A percentile compares a stretch with the other conserved stretches of the same genome.
phyloP scores from a whole-genome alignment of 2,329 filamentous ascomycete genomes.

The Albophoma yamanashiensis region DNA sequence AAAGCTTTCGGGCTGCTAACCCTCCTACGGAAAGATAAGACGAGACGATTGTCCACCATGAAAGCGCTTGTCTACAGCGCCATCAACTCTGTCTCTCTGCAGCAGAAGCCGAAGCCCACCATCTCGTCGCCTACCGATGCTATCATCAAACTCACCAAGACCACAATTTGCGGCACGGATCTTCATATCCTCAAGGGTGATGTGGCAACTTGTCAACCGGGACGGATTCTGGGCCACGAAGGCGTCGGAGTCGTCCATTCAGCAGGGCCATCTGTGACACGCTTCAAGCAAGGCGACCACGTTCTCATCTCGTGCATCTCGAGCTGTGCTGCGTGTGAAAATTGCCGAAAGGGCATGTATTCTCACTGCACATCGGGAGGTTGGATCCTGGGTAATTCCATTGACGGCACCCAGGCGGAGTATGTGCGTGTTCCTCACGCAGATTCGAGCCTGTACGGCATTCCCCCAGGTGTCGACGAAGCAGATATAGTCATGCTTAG shows the following conservation, averaged over 20 bases:
- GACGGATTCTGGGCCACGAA: conserved; percentile 41
- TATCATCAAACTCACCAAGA: conserved; percentile 34
- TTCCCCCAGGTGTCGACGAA: conserved; percentile 30
- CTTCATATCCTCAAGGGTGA: conserved; percentile 45
- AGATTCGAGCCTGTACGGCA: conserved; percentile 32
- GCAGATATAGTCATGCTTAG: conserved; percentile 36
- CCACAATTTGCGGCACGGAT: conserved; percentile 43
- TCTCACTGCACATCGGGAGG: conserved; percentile 42
- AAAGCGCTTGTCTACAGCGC: conserved; percentile 34
- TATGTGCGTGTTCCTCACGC: conserved; percentile 42
- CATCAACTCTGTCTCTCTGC: conserved; percentile 20
- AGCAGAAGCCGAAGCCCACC: conserved; percentile 29
- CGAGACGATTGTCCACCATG: conserved; percentile 18
- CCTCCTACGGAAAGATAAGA: neutral
- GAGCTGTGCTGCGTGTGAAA: conserved; percentile 38
- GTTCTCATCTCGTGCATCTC: conserved; percentile 42
- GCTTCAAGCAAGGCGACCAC: conserved; percentile 35
- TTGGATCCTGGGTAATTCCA: conserved; percentile 42
- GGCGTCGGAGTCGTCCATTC: conserved; percentile 38
- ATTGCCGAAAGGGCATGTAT: conserved; percentile 38
- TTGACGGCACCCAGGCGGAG: conserved; percentile 46
- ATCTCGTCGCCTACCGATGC: conserved; percentile 34
- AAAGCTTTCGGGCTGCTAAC: neutral
- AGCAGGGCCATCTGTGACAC: conserved; percentile 31
- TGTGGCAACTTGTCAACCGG: conserved; percentile 33